Evolutionary conservation across 225 moss, liverwort and hornwort species (phyloP).

Genomic region (Bryoerythrophyllum caledonicum): DNA sequence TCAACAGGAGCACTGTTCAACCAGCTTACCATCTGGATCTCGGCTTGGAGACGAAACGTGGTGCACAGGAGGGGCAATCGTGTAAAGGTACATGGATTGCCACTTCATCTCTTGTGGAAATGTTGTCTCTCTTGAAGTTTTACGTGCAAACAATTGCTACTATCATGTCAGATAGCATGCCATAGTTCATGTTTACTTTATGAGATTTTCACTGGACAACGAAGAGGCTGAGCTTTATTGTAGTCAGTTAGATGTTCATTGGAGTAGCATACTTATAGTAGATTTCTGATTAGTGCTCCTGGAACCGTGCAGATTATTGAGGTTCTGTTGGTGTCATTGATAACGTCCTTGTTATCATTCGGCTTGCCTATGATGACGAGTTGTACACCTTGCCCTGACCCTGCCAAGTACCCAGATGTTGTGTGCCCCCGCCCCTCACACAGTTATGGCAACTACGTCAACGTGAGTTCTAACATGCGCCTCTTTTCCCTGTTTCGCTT

Average conservation of each 20-base stretch:
- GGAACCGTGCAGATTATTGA: conserved; percentile 76
- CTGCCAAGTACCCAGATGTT: conserved; percentile 79
- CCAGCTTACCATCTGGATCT: conserved; percentile 81
- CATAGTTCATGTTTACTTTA: background rate
- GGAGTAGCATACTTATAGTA: background rate
- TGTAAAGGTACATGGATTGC: conserved; percentile 62
- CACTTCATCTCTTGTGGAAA: conserved; percentile 2
- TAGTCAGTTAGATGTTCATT: conserved; percentile 6
- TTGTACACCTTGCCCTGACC: conserved; percentile 95
- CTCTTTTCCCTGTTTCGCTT: background rate
- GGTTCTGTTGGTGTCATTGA: conserved; percentile 88
- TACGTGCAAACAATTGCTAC: background rate
- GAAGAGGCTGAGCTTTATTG: conserved; percentile 13
- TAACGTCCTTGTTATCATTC: conserved; percentile 93
- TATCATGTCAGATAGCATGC: background rate
- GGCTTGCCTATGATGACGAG: conserved; percentile 90
- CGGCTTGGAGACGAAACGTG: conserved; percentile 91
- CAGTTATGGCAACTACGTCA: conserved; percentile 94
- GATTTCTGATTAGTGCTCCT: conserved; percentile 20
- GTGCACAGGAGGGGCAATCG: conserved; percentile 80
- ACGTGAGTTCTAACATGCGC: conserved; percentile 49
- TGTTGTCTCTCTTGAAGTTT: conserved; percentile 4
- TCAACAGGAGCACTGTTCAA: conserved; percentile 96
- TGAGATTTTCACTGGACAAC: background rate
- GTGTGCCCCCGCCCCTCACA: conserved; percentile 86